Conservation (phyloP, 139 green algal genomes). For the Astrephomene gubernaculifera region DNA sequence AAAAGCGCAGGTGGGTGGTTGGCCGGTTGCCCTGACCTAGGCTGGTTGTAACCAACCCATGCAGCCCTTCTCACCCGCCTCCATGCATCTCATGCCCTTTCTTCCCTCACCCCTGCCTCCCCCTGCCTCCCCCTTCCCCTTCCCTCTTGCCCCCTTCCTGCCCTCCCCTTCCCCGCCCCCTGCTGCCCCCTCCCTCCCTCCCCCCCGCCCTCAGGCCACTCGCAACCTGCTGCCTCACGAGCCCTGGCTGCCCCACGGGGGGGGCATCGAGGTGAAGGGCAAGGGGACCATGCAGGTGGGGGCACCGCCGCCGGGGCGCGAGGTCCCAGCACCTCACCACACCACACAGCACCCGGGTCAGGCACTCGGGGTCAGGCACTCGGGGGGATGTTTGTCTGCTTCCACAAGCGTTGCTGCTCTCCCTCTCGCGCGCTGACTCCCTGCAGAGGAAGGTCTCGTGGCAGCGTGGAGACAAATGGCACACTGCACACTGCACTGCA, state of each 20-base stretch:
- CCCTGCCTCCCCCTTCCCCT: not conserved
- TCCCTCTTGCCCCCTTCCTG: not conserved
- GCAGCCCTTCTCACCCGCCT: not conserved
- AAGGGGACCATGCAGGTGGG: constrained; percentile 21
- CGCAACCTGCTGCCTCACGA: not conserved
- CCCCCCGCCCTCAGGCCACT: not conserved
- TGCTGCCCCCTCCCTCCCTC: not conserved
- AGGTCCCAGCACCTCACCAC: too few relatives aligned
- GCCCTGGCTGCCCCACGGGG: not conserved
- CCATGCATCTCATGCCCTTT: not conserved
- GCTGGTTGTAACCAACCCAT: not conserved
- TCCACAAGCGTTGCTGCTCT: not conserved
- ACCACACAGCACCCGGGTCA: too few relatives aligned
- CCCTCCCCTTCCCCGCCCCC: not conserved
- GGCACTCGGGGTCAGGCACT: not conserved
- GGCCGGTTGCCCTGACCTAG: not conserved
- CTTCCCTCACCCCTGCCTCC: not conserved
- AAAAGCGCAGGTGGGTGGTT: not conserved
- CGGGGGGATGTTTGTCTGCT: not conserved
- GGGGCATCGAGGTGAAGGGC: constrained; percentile 29
- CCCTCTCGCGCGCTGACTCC: not conserved
- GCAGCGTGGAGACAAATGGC: not conserved
- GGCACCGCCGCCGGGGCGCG: too few relatives aligned
- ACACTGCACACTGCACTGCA: too few relatives aligned
- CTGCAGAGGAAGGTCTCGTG: not conserved